These are phyloP conservation scores for Pythium folliculosum DNA, from an alignment of 352 stramenopile species.

Conservation along the genomic window DNA sequence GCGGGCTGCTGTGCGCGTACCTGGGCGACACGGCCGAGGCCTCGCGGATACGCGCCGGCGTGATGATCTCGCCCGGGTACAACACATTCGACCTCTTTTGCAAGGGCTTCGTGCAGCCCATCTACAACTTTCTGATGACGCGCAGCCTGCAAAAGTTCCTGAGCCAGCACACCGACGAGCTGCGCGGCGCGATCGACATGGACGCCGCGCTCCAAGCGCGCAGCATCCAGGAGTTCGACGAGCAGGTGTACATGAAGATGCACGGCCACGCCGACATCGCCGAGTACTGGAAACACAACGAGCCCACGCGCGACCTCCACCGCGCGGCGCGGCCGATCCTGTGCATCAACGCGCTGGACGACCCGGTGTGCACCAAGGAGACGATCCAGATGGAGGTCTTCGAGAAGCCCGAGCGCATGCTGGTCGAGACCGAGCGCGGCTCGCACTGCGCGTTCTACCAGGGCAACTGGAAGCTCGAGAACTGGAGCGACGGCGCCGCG, in stretches of 20 bases:
- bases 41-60: slow-evolving; percentile 53
- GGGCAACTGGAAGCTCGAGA: slow-evolving; percentile 58
- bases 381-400: slow-evolving; percentile 70
- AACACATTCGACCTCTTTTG: slow-evolving; percentile 77
- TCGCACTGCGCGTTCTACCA: slow-evolving; percentile 84
- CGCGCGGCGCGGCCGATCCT: slow-evolving; percentile 60
- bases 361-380: slow-evolving; percentile 78
- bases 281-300: slow-evolving; percentile 74
- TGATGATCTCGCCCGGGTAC: slow-evolving; percentile 80
- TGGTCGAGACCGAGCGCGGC: slow-evolving; percentile 55
- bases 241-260: slow-evolving; percentile 83
- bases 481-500: slow-evolving; percentile 57
- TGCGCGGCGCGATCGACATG: slow-evolving; percentile 53
- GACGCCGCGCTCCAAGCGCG: slow-evolving; percentile 42
- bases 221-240: slow-evolving; percentile 71
- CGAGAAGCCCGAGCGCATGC: slow-evolving; percentile 51
- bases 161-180: slow-evolving; percentile 44
- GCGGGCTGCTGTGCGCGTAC: slow-evolving; percentile 72
- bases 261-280: slow-evolving; percentile 69
- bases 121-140: slow-evolving; percentile 83
- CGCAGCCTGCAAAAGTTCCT: slow-evolving; percentile 74
- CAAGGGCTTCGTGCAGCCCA: slow-evolving; percentile 49
- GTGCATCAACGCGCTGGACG: slow-evolving; percentile 78
- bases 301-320: slow-evolving; percentile 67
- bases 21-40: slow-evolving; percentile 60